A percentile compares a stretch with the other conserved stretches of the same genome.
phyloP scores from a whole-genome alignment of 176 grass and related monocot genomes.

The Oropetium thomaeum region DNA sequence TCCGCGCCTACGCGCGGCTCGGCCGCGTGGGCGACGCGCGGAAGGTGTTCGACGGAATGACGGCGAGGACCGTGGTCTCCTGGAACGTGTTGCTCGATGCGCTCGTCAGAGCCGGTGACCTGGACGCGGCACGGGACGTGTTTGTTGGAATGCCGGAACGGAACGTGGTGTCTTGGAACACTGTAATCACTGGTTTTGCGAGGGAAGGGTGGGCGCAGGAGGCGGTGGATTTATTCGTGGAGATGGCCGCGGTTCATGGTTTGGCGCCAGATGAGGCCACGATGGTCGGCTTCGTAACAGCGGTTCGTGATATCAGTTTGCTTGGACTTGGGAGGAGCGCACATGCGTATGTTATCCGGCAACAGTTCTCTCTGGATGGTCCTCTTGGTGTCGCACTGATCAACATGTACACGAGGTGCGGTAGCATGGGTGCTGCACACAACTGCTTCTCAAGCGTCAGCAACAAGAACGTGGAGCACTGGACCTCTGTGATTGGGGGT shows the following conservation, averaged over 20 bases:
- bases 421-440: constrained; percentile 35
- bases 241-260: constrained; percentile 41
- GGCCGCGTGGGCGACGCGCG: constrained; percentile 35
- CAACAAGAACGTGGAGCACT: constrained; percentile 50
- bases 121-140: constrained; percentile 36
- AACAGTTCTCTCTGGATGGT: constrained; percentile 21
- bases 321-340: constrained; percentile 38
- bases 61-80: constrained; percentile 31
- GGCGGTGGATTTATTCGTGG: constrained; percentile 34
- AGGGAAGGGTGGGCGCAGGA: constrained; percentile 34
- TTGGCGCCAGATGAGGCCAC: constrained; percentile 40
- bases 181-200: constrained; percentile 32
- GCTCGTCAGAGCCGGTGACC: constrained; percentile 29
- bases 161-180: constrained; percentile 53
- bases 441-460: constrained; percentile 36
- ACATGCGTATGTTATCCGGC: constrained; percentile 28
- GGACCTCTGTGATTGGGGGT: constrained; percentile 45
- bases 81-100: constrained; percentile 57
- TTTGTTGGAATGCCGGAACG: constrained; percentile 45
- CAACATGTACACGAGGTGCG: constrained; percentile 56
- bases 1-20: constrained; percentile 32
- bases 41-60: constrained; percentile 51
- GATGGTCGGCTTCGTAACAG: constrained; percentile 24
- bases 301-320: constrained; percentile 31
- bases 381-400: constrained; percentile 46